Base-by-base conservation (phyloP, 202 grass and related monocot genomes). In the Digitaria exilis region DNA sequence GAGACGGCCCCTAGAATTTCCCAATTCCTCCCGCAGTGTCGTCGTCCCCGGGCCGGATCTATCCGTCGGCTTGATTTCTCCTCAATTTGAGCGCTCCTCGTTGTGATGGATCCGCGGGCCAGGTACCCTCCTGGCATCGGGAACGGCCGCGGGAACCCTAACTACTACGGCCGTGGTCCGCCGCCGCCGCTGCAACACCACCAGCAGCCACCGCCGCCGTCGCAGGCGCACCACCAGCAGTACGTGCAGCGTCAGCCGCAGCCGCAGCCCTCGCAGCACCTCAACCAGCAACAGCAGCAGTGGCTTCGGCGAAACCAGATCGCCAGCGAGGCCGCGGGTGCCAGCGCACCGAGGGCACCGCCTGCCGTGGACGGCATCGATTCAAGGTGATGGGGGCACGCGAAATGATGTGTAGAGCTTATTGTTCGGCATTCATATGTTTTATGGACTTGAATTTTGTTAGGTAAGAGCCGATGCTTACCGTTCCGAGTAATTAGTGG, bases 101-200 rank as follows among this genome's bases (percentile, higher is more conserved):
- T 10, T 19, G 71, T 45, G 72, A 97, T 97, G 94, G 87, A 94
- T 85, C 82, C 80, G 32, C 85, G 85, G 69, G 75, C 80, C 32
- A 77, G 94, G 84, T 94, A 88, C 73, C 91, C 91, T 89, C 87
- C 94, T 28, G 91, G 89, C 39, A 86, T 82, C 37, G 89, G 89
- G 32, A 91, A 89, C 75, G 89, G 89, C 39, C 78, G 87, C 37
- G 92, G 79, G 77, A 88, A 88, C 80, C 80, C 86, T 75, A 84
- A 79, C 82, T 88, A 92, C 77, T 88, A 92, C 85, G 87, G 79
- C 49, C 65, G 90, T 24, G 90, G 90, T 35, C 94, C 85, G 28
- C 73, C 73, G 12, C 46, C 4, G 74, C 80, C 34, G 39, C 74
- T 41, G 45, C 74, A 83, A 9, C 79, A 81, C 17, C 86, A 84